phyloP scores from a whole-genome alignment of 2,329 filamentous ascomycete genomes.

The Achaetomium macrosporum region DNA sequence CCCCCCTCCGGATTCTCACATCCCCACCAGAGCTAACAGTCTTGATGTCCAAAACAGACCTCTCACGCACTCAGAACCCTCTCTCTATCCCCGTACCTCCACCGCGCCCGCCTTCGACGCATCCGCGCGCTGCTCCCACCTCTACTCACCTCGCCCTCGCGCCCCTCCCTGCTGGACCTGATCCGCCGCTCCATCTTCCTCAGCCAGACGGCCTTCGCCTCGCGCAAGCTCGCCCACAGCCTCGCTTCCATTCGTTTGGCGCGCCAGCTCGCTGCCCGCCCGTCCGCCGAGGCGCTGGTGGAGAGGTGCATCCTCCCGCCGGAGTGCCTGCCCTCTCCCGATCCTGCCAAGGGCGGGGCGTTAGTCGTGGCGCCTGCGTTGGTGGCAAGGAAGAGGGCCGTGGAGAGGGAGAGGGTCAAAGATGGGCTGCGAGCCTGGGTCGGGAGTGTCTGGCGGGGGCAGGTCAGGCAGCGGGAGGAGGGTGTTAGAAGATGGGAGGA shows the following conservation, averaged over 20 bases:
- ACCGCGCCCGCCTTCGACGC: conserved; percentile 54
- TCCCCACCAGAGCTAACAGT: too few relatives aligned
- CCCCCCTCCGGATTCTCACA: too few relatives aligned
- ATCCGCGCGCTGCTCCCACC: conserved; percentile 49
- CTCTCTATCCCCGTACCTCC: conserved; percentile 59
- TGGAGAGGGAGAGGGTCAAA: conserved; percentile 64
- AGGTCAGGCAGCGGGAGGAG: conserved; percentile 47
- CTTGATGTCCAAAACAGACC: conserved; percentile 37
- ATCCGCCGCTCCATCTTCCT: conserved; percentile 61
- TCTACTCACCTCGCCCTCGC: conserved; percentile 50
- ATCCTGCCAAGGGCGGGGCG: conserved; percentile 26
- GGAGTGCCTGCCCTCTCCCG: conserved; percentile 50
- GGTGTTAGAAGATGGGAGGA: conserved; percentile 44
- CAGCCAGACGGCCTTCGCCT: conserved; percentile 59
- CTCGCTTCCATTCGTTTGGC: conserved; percentile 61
- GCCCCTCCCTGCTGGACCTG: conserved; percentile 56
- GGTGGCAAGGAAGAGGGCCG: conserved; percentile 54
- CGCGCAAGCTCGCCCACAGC: conserved; percentile 56
- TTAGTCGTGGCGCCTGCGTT: conserved; percentile 49
- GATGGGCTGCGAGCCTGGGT: conserved; percentile 62
- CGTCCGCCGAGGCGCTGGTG: conserved; percentile 54
- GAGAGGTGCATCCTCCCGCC: conserved; percentile 58
- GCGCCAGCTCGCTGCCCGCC: conserved; percentile 53
- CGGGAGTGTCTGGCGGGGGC: conserved; percentile 49
- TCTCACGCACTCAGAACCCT: conserved; percentile 57